These are phyloP conservation scores for Tetracentron sinense DNA, from an alignment of 164 flowering plant species.

Conservation along the genomic window DNA sequence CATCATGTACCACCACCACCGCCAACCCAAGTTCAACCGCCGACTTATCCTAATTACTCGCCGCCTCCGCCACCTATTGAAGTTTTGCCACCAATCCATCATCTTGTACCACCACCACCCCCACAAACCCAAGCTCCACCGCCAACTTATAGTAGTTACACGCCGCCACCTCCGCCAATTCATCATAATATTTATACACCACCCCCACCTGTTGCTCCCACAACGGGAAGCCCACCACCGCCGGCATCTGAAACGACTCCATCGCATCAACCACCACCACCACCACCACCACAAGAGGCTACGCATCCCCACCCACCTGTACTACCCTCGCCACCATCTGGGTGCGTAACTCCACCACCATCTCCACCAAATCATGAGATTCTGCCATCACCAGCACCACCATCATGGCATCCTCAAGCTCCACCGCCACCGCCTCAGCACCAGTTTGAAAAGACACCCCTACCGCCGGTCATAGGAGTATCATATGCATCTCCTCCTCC, in stretches of 20 bases:
- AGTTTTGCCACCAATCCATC: not conserved
- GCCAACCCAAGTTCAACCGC: not conserved
- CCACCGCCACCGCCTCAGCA: conserved; percentile 29
- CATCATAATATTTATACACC: too few species aligned
- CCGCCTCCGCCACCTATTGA: conserved; percentile 1
- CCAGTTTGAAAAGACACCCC: conserved; percentile 20
- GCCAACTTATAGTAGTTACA: not conserved
- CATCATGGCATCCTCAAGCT: conserved; percentile 14
- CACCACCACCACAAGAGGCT: conserved; percentile 7
- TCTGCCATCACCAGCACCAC: conserved; percentile 13
- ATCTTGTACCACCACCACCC: conserved; percentile 4
- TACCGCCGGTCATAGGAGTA: conserved; percentile 58
- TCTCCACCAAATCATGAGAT: not conserved
- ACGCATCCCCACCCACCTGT: not conserved
- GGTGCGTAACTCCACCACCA: not conserved
- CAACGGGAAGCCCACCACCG: not conserved
- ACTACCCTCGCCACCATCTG: conserved; percentile 3
- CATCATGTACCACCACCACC: conserved; percentile 5
- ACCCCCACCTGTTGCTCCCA: too few species aligned
- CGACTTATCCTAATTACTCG: not conserved
- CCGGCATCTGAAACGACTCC: not conserved
- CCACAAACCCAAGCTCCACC: not conserved
- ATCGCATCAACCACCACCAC: conserved; percentile 4
- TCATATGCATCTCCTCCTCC: conserved; percentile 73
- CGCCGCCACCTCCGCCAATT: conserved; percentile 1